These are phyloP conservation scores for Polygonum aviculare DNA, from an alignment of 148 eudicot species.

Conservation along the genomic window DNA sequence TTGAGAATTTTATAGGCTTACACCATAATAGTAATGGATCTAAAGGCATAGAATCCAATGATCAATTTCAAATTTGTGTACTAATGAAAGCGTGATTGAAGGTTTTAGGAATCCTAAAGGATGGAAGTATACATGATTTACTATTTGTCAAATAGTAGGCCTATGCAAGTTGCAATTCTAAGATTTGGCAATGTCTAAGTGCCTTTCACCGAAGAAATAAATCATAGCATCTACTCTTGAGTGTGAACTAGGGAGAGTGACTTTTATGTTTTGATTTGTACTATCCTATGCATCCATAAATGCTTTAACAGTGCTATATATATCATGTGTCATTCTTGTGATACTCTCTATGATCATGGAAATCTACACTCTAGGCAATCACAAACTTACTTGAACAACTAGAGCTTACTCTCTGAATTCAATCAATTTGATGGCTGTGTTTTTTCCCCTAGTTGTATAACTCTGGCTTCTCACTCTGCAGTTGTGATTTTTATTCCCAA, in stretches of 20 bases:
- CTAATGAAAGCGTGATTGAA: background rate
- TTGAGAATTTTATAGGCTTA: background rate
- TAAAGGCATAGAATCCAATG: background rate
- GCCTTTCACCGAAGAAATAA: background rate
- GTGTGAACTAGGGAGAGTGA: background rate
- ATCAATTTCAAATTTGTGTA: background rate
- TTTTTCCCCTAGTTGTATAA: background rate
- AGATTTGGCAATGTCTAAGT: background rate
- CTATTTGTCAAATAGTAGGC: background rate
- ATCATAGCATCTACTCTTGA: background rate
- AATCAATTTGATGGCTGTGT: constrained; percentile 16
- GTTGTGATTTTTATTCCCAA: constrained; percentile 5
- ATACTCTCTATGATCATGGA: background rate
- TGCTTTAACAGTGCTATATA: background rate
- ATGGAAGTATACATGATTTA: background rate
- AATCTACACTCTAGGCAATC: background rate
- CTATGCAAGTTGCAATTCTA: too few relatives aligned
- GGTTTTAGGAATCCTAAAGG: background rate
- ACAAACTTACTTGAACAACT: constrained; percentile 31
- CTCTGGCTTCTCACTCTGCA: background rate
- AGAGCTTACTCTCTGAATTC: constrained; percentile 73
- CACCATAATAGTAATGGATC: background rate
- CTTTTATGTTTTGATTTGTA: too few relatives aligned
- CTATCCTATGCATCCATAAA: background rate
- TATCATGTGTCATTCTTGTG: background rate